A percentile compares a stretch with the other conserved stretches of the same genome.
Evolutionary conservation across 371 early-diverging fungal species (phyloP).

Genomic region (Polyrhizophydium stewartii): DNA sequence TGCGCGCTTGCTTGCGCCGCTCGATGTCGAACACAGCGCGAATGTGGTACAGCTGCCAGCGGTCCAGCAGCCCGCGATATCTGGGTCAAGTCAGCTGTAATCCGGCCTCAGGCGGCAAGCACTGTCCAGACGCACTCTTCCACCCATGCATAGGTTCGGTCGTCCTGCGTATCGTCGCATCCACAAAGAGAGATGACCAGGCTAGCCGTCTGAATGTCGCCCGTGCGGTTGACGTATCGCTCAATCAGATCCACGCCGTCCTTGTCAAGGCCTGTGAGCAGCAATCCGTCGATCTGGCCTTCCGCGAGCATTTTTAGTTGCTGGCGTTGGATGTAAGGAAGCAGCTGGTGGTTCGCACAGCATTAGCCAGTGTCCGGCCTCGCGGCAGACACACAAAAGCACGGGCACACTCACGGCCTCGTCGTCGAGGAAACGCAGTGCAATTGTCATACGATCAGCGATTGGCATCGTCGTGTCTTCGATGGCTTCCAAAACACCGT

Average conservation of each 20-base stretch:
- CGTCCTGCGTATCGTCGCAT: slow-evolving; percentile 57
- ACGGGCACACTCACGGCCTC: slow-evolving; percentile 55
- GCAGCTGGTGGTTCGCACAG: no score
- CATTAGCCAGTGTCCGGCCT: no score
- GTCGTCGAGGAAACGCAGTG: slow-evolving; percentile 69
- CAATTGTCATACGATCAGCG: slow-evolving; percentile 71
- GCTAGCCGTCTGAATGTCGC: slow-evolving; percentile 87
- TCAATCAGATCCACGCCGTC: slow-evolving; percentile 57
- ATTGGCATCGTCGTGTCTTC: slow-evolving; percentile 56
- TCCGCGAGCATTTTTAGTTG: slow-evolving; percentile 39
- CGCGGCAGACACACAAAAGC: no score
- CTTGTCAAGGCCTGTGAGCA: slow-evolving; percentile 66
- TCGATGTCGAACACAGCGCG: slow-evolving; percentile 88
- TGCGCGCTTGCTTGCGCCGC: slow-evolving; percentile 40
- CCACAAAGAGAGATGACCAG: slow-evolving; percentile 52
- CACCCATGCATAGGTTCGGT: slow-evolving; percentile 72
- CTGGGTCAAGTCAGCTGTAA: slow-evolving; percentile 23
- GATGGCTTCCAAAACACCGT: slow-evolving; percentile 34
- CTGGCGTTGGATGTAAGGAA: no score
- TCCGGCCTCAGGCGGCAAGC: not conserved
- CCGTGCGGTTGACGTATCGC: slow-evolving; percentile 75
- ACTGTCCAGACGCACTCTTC: slow-evolving; percentile 49
- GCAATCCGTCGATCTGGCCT: slow-evolving; percentile 71
- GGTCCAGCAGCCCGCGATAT: slow-evolving; percentile 83
- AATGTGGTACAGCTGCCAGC: slow-evolving; percentile 79